A percentile compares a stretch with the other conserved stretches of the same genome.
phyloP scores from a whole-genome alignment of 305 asterid species.

The Fraxinus greggii region DNA sequence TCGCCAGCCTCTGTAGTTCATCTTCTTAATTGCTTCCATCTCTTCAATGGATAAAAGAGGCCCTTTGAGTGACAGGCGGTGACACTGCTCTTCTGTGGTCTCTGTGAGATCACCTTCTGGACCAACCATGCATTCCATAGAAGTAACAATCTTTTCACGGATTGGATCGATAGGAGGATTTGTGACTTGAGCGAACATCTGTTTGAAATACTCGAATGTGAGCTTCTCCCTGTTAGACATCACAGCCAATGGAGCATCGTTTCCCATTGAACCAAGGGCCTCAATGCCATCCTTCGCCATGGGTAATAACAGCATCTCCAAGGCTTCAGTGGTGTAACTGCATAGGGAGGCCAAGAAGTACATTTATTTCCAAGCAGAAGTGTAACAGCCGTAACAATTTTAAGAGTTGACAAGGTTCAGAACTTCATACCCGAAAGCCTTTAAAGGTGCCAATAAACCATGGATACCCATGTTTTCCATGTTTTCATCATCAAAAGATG shows the following conservation, averaged over 20 bases:
- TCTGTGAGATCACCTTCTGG: slow-evolving; percentile 99
- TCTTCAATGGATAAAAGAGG: slow-evolving; percentile 80
- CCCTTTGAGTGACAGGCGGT: slow-evolving; percentile 90
- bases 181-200: slow-evolving; percentile 99
- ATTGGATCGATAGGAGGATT: slow-evolving; percentile 99
- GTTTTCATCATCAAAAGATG: slow-evolving; percentile 63
- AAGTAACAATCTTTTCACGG: slow-evolving; percentile 97
- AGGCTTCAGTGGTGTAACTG: slow-evolving; percentile 86
- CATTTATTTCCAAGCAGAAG: neutral
- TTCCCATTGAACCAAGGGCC: slow-evolving; percentile 99
- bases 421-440: slow-evolving; percentile 86
- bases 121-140: slow-evolving; percentile 95
- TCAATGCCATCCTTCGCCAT: slow-evolving; percentile 97
- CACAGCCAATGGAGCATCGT: slow-evolving; percentile 96
- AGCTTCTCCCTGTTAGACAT: slow-evolving; percentile 98
- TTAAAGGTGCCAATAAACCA: slow-evolving; percentile 85
- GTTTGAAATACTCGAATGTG: slow-evolving; percentile 89
- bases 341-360: slow-evolving; percentile 30
- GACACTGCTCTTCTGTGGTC: slow-evolving; percentile 95
- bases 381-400: neutral
- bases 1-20: slow-evolving; percentile 92
- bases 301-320: slow-evolving; percentile 94
- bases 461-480: slow-evolving; percentile 91
- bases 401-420: slow-evolving; percentile 4
- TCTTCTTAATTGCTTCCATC: slow-evolving; percentile 88